Evolutionary conservation across 371 early-diverging fungal species (phyloP), one percentile per base, ranked within the genome.

Genomic region (Rhizopus microsporus): DNA sequence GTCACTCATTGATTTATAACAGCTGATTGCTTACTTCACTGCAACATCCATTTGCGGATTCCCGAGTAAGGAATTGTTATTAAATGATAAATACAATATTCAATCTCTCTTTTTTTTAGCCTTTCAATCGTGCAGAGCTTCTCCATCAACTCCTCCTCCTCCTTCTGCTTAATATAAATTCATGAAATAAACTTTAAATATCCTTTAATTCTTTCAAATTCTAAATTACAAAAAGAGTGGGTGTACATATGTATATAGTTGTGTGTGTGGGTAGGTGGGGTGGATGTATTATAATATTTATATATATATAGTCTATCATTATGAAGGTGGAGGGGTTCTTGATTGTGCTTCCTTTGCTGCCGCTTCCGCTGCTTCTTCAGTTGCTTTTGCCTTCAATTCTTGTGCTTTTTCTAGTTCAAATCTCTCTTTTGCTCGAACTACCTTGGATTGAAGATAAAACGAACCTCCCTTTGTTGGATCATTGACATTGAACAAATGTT

Each of bases 401-500:
- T 87, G 80, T 30, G 85, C 88, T 74, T 83, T 80, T 62, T 95
- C 93, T 83, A 94, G 76, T 54, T 95, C 95, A 60, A 95, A 71
- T 68, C 97, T 87, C 69, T 97, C 96, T 61, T 91, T 90, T 29
- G 99, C 99, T 47, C 96, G 75, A 16, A 90, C 88, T 0, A 98
- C 88, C 72, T 98, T 98, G 33, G 93, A 90, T 63, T 97, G 97
- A 53, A 98, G 57, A 69, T 97, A 98, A 54, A 95, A 90, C 2
- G 95, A 93, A 7, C 97, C 97, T 32, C 95, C 96, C 45, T 81
- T 82, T 4, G 84, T 70, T 35, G 89, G 82, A 66, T 96, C 96
- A 72, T 98, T 98, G 15, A 80, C 85, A 44, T 85, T 86, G 74
- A 92, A 95, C 67, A 97, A 68, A 65, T 91, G 90, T n/a, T 93